phyloP scores from a whole-genome alignment of 1,284 basidiomycete genomes.

The Ganoderma sp. region DNA sequence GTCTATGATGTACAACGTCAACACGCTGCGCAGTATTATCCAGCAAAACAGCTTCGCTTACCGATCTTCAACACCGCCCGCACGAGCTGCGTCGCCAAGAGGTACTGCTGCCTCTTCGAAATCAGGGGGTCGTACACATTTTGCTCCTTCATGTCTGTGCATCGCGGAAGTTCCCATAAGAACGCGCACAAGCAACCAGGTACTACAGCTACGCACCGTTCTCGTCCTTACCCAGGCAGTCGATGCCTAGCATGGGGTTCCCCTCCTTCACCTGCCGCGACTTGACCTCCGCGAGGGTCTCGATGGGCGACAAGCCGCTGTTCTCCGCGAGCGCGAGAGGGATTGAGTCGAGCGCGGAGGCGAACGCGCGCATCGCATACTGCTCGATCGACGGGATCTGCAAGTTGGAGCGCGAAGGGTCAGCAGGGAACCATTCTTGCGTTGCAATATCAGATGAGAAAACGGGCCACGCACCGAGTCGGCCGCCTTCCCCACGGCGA shows the following conservation, averaged over 20 bases:
- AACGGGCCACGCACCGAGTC: constrained; percentile 72
- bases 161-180: background rate
- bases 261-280: constrained; percentile 90
- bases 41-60: constrained; percentile 40
- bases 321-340: constrained; percentile 98
- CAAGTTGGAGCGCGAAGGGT: background rate
- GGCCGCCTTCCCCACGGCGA: constrained; percentile 93
- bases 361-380: constrained; percentile 99
- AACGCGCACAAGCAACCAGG: background rate
- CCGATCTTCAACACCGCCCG: constrained; percentile 79
- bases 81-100: constrained; percentile 93
- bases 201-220: constrained; percentile 69
- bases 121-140: constrained; percentile 98
- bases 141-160: constrained; percentile 94
- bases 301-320: constrained; percentile 95
- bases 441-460: background rate
- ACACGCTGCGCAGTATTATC: background rate
- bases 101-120: constrained; percentile 96
- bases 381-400: constrained; percentile 97
- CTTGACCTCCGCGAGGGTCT: constrained; percentile 94
- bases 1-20: constrained; percentile 47
- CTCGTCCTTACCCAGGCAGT: constrained; percentile 86
- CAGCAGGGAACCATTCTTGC: background rate
- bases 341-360: constrained; percentile 90
- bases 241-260: constrained; percentile 89